Percentiles rank a stretch among this genome's conserved stretches.
These are phyloP conservation scores for Amanita fuliginea DNA, from an alignment of 768 basidiomycete genomes.

Conservation along the genomic window DNA sequence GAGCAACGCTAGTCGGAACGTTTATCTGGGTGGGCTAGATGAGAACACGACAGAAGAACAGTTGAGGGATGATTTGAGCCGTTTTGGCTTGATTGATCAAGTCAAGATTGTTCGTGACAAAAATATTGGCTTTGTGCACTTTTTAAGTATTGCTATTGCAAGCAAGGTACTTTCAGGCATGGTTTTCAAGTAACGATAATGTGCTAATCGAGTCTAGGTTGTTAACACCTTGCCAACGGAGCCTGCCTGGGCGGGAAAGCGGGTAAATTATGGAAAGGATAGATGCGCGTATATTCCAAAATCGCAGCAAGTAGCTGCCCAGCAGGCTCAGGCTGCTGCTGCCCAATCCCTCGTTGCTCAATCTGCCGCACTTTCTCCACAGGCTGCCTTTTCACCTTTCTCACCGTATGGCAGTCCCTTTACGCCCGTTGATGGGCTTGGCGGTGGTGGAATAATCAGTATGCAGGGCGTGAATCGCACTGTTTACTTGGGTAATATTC, in stretches of 20 bases:
- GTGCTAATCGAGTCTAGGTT: slow-evolving; percentile 40
- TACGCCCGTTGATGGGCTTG: slow-evolving; percentile 33
- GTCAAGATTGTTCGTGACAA: slow-evolving; percentile 99
- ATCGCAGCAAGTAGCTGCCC: slow-evolving; percentile 83
- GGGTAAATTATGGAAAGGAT: slow-evolving; percentile 98
- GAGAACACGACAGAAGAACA: slow-evolving; percentile 86
- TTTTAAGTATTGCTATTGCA: slow-evolving; percentile 88
- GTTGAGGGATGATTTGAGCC: slow-evolving; percentile 81
- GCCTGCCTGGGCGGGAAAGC: slow-evolving; percentile 88
- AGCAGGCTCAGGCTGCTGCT: slow-evolving; percentile 80
- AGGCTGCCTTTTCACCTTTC: slow-evolving; percentile 32
- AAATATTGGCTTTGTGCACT: slow-evolving; percentile 99
- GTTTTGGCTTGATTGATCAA: slow-evolving; percentile 95
- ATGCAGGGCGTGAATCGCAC: slow-evolving; percentile 73
- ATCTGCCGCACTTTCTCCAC: slow-evolving; percentile 20
- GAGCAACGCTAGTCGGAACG: slow-evolving; percentile 90
- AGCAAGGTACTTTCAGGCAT: slow-evolving; percentile 61
- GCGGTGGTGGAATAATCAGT: slow-evolving; percentile 15
- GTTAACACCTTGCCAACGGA: slow-evolving; percentile 89
- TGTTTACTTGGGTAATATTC: slow-evolving; percentile 93
- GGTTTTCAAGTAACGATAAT: background rate
- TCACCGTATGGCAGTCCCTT: slow-evolving; percentile 38
- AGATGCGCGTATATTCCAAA: slow-evolving; percentile 97
- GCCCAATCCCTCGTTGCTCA: slow-evolving; percentile 64
- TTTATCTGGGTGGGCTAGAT: slow-evolving; percentile 91